These are phyloP conservation scores for Metschnikowia matae DNA, from an alignment of 805 yeast genomes.

Conservation along the genomic window DNA sequence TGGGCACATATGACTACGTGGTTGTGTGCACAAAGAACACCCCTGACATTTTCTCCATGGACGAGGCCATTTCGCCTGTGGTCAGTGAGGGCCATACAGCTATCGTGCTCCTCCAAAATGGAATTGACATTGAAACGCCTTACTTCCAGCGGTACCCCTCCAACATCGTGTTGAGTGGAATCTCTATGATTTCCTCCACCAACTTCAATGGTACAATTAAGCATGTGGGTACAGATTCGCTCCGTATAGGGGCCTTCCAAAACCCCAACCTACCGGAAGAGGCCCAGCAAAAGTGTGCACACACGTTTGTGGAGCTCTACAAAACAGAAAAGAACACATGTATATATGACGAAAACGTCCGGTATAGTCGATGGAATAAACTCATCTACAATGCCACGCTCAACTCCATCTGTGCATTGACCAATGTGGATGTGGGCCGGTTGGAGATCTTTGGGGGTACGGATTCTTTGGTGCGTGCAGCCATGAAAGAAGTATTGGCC, in stretches of 20 bases:
- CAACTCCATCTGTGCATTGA: conserved; percentile 59
- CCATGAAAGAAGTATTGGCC: conserved; percentile 22
- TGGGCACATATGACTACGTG: conserved; percentile 49
- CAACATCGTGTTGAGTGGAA: conserved; percentile 34
- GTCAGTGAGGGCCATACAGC: conserved; percentile 27
- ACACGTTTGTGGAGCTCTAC: conserved; percentile 45
- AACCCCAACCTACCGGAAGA: conserved; percentile 32
- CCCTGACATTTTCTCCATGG: conserved; percentile 54
- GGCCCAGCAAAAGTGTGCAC: conserved; percentile 31
- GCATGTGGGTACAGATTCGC: conserved; percentile 25
- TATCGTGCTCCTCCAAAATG: conserved; percentile 39
- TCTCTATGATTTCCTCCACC: conserved; percentile 33
- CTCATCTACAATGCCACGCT: conserved; percentile 65
- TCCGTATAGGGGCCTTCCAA: conserved; percentile 26
- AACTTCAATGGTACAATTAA: conserved; percentile 24
- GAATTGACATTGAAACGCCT: conserved; percentile 34
- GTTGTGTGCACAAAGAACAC: conserved; percentile 60
- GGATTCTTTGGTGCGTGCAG: conserved; percentile 17
- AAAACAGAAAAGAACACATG: conserved; percentile 40
- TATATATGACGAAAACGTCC: conserved; percentile 41
- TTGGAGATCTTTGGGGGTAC: conserved; percentile 20
- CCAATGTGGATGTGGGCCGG: conserved; percentile 58
- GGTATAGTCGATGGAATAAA: conserved; percentile 59
- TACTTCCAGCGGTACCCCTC: conserved; percentile 30
- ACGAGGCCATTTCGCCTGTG: conserved; percentile 49